Conservation (phyloP, 1,284 basidiomycete genomes). For the Pterulicium gracile region DNA sequence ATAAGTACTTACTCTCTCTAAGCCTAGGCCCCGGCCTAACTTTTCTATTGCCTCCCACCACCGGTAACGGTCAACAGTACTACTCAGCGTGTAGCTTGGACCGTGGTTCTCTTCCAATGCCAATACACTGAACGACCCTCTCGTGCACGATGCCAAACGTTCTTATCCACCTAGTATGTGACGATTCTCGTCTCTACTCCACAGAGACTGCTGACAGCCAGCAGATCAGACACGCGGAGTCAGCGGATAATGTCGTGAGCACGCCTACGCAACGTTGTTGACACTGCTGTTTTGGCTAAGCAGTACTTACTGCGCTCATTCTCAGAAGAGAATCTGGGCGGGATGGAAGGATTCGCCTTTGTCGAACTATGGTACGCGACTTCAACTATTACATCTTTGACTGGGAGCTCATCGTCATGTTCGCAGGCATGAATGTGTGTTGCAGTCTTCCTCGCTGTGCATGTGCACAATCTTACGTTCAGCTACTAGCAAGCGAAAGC, state of each 20-base stretch:
- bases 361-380: background rate
- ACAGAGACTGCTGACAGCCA: too few species aligned
- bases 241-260: slow-evolving; percentile 1
- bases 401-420: background rate
- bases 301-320: background rate
- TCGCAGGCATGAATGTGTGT: background rate
- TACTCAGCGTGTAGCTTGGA: too few species aligned
- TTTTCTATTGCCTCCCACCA: too few species aligned
- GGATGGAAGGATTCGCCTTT: background rate
- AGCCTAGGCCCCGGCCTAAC: too few species aligned
- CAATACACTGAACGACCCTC: too few species aligned
- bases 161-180: too few species aligned
- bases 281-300: background rate
- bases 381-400: background rate
- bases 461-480: background rate
- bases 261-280: background rate
- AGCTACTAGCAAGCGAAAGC: background rate
- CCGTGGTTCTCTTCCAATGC: too few species aligned
- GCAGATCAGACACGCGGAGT: slow-evolving; percentile 2
- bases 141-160: too few species aligned
- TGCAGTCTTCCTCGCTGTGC: background rate
- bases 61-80: too few species aligned
- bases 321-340: background rate
- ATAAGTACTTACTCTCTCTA: too few species aligned
- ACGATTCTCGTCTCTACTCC: too few species aligned